These are phyloP conservation scores for Pisolithus albus DNA, from an alignment of 768 basidiomycete genomes.

Conservation along the genomic window DNA sequence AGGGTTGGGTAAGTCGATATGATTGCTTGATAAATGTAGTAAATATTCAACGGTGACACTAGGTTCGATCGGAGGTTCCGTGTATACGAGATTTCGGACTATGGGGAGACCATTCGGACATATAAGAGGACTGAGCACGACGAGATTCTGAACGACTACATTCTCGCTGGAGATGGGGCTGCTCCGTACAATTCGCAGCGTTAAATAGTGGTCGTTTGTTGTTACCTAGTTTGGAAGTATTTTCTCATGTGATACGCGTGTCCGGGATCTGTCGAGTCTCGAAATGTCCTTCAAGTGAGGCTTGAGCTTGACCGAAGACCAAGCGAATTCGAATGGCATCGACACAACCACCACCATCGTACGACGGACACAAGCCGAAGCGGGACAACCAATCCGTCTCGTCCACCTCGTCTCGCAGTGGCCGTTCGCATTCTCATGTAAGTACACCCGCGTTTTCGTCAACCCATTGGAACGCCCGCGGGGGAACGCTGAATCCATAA, in stretches of 20 bases:
- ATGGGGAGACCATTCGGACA: conserved; percentile 87
- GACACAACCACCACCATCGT: conserved; percentile 12
- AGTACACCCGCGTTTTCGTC: conserved; percentile 6
- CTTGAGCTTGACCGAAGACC: no score
- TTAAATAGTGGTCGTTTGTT: background rate
- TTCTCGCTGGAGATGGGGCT: conserved; percentile 47
- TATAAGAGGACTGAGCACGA: conserved; percentile 77
- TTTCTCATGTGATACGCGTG: background rate
- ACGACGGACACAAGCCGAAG: conserved; percentile 38
- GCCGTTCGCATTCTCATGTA: conserved; percentile 19
- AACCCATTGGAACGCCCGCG: background rate
- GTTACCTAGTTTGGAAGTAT: background rate
- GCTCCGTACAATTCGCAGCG: conserved; percentile 26
- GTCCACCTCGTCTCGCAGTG: conserved; percentile 25
- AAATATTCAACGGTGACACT: conserved; percentile 6
- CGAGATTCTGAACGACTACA: conserved; percentile 56
- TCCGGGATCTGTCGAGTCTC: no score
- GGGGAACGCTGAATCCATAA: background rate
- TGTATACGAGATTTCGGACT: conserved; percentile 81
- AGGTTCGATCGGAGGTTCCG: conserved; percentile 91
- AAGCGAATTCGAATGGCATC: conserved; percentile 2
- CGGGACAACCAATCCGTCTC: conserved; percentile 49
- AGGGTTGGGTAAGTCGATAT: conserved; percentile 53
- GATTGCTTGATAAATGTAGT: background rate
- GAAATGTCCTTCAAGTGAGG: no score